Evolutionary conservation across 306 rosid species (phyloP), one percentile per base, ranked within the genome.

Genomic region (Quercus wislizeni): DNA sequence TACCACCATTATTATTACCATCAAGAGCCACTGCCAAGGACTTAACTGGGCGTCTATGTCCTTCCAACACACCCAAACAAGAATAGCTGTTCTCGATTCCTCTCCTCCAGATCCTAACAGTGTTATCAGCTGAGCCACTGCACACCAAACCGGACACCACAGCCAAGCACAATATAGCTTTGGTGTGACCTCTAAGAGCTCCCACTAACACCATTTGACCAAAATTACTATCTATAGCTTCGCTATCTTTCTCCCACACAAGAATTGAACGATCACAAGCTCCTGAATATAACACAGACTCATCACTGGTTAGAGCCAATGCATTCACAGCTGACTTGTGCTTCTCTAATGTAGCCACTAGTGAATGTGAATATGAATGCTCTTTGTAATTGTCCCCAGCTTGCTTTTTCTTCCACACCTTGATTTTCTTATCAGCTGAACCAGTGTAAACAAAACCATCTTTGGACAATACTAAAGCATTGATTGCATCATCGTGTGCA

Each of bases 401-500:
- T 0, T 8, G 5, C 62, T 82, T 73, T 71, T 57, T 75, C 73
- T 75, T 85, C 97, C 97, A 91, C 21, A 81, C 76, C 78, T 88
- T 92, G 75, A 92, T 92, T 70, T 83, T 90, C 79, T 46, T 88
- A 62, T 92, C 97, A 0, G 94, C 97, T 1, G 96, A 91, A 0
- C 92, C 94, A 0, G 96, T 92, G 64, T 85, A 91, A 23, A 88
- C 89, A 28, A 79, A 38, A 8, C 88, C 91, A n/a, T 87, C 85
- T 2, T 55, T 2, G 7, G 94, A 86, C 31, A 89, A 25, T 7
- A 52, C 87, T 3, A 92, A n/a, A 5, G 92, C 86, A 35, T 91
- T 92, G 2, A 92, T 85, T 2, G 97, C 97, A 49, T 92, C 97
- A 0, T 90, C 93, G 63, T 92, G 97, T 0, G 97, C 96, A 17